Evolutionary conservation across 306 rosid species (phyloP).

Genomic region (Trifolium subterraneum): DNA sequence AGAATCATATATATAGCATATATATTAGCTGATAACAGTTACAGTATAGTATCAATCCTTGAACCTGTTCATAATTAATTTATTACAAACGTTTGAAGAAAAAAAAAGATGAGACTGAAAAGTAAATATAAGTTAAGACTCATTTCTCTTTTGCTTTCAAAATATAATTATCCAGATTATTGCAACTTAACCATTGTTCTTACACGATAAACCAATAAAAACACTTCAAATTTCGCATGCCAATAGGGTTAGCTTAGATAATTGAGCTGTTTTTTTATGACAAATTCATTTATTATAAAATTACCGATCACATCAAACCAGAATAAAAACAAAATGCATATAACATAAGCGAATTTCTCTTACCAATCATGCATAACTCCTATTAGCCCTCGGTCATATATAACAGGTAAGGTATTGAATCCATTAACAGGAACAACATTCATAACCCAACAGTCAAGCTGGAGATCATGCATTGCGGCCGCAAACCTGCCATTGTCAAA

Average conservation of each 20-base stretch:
- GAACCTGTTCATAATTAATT: constrained; percentile 17
- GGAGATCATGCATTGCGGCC: constrained; percentile 63
- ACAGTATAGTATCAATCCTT: not conserved
- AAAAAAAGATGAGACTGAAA: not conserved
- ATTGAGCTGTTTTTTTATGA: not conserved
- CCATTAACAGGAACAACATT: constrained; percentile 85
- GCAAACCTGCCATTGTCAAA: constrained; percentile 74
- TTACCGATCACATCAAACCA: constrained; percentile 8
- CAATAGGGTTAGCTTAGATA: constrained; percentile 13
- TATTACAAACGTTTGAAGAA: not conserved
- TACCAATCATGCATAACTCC: constrained; percentile 97
- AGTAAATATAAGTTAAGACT: constrained; percentile 5
- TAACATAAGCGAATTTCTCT: constrained; percentile 30
- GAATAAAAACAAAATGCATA: constrained; percentile 25
- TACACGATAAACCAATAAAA: constrained; percentile 27
- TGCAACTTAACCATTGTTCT: not conserved
- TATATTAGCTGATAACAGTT: constrained; percentile 29
- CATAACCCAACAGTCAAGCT: constrained; percentile 83
- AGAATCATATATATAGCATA: constrained; percentile 13
- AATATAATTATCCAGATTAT: constrained; percentile 15
- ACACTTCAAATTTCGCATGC: constrained; percentile 24
- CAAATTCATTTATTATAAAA: not conserved
- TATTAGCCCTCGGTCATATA: constrained; percentile 86
- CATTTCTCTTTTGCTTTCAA: not conserved
- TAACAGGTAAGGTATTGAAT: constrained; percentile 77